Evolutionary conservation across 805 yeast species (phyloP), one percentile per base, ranked within the genome.

Genomic region (Suhomyces emberorum): DNA sequence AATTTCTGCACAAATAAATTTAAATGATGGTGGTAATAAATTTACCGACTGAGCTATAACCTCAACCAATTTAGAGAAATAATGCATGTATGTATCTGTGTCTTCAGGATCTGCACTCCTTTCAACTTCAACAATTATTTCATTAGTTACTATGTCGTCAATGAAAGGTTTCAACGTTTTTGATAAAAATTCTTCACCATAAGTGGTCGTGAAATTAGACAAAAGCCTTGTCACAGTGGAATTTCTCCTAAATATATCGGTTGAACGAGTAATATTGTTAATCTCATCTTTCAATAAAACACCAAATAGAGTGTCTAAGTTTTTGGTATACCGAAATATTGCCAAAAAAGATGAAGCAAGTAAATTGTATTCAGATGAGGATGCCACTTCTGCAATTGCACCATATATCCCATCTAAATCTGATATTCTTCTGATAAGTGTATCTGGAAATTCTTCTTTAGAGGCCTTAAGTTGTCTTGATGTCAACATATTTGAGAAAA

Each of bases 201-300:
- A 74, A n/a, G 72, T 65, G 47, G 79, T 76, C 1, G 93, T 85
- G 47, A 81, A 79, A 11, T 83, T 65, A 0, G 89, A 81, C 34
- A 87, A 66, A 34, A 87, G 69, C 48, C 88, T 74, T 0, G 95
- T 87, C 21, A 93, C 84, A 24, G 87, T 83, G 35, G 89, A 81
- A 55, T 88, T 88, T 36, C 93, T 73, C 49, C 96, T 72, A 48
- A 88, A 69, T 20, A 88, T 77, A 51, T 85, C 93, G 20, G 84
- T 76, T 14, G 84, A 74, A 41, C 82, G 74, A 1, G 74, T 59
- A 0, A 85, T 78, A 19, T 62, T 67, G 34, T 64, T 54, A 15
- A 88, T 81, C 53, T 87, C 95, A 39, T 76, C 77, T 18, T 63
- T 65, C 14, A 87, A 65, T 31, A 84, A 59, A 7, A 72, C 68